Conservation (phyloP, 2,329 filamentous ascomycete species). For the Claviceps spartinae region DNA sequence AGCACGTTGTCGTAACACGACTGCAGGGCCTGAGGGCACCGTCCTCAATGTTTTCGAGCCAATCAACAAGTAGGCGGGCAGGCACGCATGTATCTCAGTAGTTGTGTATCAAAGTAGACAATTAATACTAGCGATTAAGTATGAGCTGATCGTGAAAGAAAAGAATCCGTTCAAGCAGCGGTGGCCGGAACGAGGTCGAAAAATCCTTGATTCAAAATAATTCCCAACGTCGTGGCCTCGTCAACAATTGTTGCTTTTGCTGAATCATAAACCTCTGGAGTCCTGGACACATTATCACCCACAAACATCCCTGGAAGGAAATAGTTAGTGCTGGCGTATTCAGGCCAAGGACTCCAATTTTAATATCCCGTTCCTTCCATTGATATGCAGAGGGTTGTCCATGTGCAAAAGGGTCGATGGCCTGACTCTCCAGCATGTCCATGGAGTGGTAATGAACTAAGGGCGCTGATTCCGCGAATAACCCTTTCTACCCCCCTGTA, state of each 20-base stretch:
- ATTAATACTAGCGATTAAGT: neutral
- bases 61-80: neutral
- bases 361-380: neutral
- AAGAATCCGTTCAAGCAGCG: neutral
- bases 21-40: no score
- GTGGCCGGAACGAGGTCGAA: constrained; percentile 7
- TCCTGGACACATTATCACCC: constrained; percentile 3
- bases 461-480: neutral
- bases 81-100: neutral
- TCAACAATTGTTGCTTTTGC: neutral
- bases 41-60: neutral
- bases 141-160: neutral
- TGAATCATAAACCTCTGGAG: constrained; percentile 1
- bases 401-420: neutral
- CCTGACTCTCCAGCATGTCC: neutral
- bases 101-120: neutral
- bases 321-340: neutral
- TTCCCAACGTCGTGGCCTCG: constrained; percentile 7
- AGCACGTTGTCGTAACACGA: no score
- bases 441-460: neutral
- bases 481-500: neutral
- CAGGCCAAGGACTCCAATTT: neutral
- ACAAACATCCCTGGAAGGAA: neutral
- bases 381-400: neutral
- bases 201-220: constrained; percentile 12